These are phyloP conservation scores for Stachybotrys chlorohalonatus DNA, from an alignment of 2,329 filamentous ascomycete species.

Conservation along the genomic window DNA sequence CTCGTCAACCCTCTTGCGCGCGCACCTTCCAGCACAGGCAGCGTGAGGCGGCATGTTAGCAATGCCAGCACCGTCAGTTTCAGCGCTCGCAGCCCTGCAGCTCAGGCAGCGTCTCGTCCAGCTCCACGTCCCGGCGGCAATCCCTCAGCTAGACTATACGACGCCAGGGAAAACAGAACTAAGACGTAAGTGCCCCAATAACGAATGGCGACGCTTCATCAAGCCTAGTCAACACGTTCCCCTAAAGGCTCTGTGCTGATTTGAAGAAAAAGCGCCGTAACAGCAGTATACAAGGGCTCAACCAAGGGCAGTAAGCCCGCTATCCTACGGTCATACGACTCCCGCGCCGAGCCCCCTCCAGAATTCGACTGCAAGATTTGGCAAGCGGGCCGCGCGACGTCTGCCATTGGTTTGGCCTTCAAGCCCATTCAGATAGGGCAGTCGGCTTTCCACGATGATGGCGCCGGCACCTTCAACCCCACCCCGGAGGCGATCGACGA, in stretches of 20 bases:
- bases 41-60: conserved; percentile 57
- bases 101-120: conserved; percentile 44
- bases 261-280: conserved; percentile 58
- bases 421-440: conserved; percentile 94
- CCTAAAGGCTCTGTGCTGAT: not conserved
- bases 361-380: conserved; percentile 94
- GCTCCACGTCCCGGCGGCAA: conserved; percentile 62
- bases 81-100: conserved; percentile 55
- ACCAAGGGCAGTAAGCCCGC: conserved; percentile 57
- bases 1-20: conserved; percentile 30
- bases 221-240: conserved; percentile 7
- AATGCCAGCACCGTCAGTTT: conserved; percentile 79
- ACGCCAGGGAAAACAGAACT: conserved; percentile 73
- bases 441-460: conserved; percentile 89
- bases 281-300: conserved; percentile 82
- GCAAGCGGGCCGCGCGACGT: conserved; percentile 94
- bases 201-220: not conserved
- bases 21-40: conserved; percentile 30
- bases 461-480: conserved; percentile 85
- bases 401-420: conserved; percentile 83
- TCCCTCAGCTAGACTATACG: conserved; percentile 80
- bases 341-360: conserved; percentile 78
- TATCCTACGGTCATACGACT: conserved; percentile 88
- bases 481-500: conserved; percentile 80
- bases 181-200: conserved; percentile 61